Evolutionary conservation across 1,139 yeast genomes (phyloP), one percentile per base, ranked within the genome.

Genomic region (Saccharomycopsis hybrid): DNA sequence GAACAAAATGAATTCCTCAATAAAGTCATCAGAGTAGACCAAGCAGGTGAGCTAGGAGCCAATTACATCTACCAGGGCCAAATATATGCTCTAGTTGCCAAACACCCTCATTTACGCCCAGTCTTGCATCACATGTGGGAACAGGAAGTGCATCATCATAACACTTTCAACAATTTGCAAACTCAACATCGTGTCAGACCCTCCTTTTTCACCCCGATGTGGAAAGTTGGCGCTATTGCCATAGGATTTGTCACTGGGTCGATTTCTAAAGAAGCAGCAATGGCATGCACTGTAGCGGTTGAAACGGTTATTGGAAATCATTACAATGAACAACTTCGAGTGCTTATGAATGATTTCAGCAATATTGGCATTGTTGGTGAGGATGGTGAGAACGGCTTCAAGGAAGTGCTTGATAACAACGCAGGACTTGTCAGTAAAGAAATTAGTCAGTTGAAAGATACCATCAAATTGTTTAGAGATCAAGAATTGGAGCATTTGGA

Each of bases 221-320:
- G 99, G 98, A 88, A 86, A 63, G 69, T 78, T 0, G 97, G 97
- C 2, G 97, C 98, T 0, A 74, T 85, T 50, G 82, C 83, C 0
- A 73, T 92, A 68, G 99, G 99, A 2, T 80, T 80, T 1, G 85
- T 83, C 0, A 92, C 98, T 0, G 97, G 96, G 0, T 61, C 85
- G 49, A 68, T 90, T 56, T 85, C 96, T 30, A 87, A 88, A 61
- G 96, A 92, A 63, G 97, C 97, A 1, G 98, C 98, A 1, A 92
- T 92, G 99, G 98, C 98, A 0, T 94, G 99, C 63, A 92, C 99
- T 0, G 97, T 90, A 54, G 98, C 98, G 0, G 98, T 92, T 0
- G 99, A 92, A 66, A 94, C 98, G 0, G 97, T 94, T 2, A 94
- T 92, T 65, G 99, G 98, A 1, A 86, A 87, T 1, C 99, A 92